Percentiles rank a stretch among this genome's conserved stretches.
These are phyloP conservation scores for Suhomyces guaymorum DNA, from an alignment of 1,139 yeast genomes.

Conservation along the genomic window DNA sequence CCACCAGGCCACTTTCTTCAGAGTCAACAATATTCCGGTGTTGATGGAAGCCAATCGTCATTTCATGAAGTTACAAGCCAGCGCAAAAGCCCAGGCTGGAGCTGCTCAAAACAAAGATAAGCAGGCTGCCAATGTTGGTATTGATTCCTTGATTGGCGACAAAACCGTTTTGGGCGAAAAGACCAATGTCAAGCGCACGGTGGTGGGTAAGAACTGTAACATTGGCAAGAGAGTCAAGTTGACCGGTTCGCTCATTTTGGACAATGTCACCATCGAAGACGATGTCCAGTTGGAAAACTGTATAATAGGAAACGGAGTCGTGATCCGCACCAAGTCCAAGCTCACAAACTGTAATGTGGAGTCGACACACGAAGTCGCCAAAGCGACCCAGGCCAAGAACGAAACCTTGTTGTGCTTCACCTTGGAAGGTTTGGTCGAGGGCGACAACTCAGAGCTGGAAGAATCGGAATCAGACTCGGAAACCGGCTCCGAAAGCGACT, in stretches of 20 bases:
- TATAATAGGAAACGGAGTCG: constrained; percentile 71
- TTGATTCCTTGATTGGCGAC: constrained; percentile 75
- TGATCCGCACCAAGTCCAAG: constrained; percentile 58
- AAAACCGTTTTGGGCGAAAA: constrained; percentile 65
- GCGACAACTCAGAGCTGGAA: constrained; percentile 22
- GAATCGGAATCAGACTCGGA: constrained; percentile 28
- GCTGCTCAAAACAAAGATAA: constrained; percentile 53
- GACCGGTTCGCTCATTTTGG: constrained; percentile 80
- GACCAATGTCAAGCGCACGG: constrained; percentile 80
- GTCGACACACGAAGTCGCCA: constrained; percentile 66
- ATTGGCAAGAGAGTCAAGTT: constrained; percentile 87
- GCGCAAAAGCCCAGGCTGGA: constrained; percentile 28
- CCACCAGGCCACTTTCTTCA: constrained; percentile 62
- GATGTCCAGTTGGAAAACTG: constrained; percentile 89
- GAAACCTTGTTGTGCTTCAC: constrained; percentile 74
- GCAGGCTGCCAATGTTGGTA: constrained; percentile 78
- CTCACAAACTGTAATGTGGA: constrained; percentile 83
- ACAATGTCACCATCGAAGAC: constrained; percentile 72
- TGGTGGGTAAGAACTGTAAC: constrained; percentile 71
- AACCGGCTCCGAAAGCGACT: constrained; percentile 31
- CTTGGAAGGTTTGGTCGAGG: constrained; percentile 51
- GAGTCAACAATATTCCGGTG: constrained; percentile 76
- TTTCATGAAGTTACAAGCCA: constrained; percentile 57
- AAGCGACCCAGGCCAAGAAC: constrained; percentile 71
- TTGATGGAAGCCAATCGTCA: constrained; percentile 90